phyloP scores from a whole-genome alignment of 2,329 filamentous ascomycete genomes.

The Ophiocordyceps robertsii region DNA sequence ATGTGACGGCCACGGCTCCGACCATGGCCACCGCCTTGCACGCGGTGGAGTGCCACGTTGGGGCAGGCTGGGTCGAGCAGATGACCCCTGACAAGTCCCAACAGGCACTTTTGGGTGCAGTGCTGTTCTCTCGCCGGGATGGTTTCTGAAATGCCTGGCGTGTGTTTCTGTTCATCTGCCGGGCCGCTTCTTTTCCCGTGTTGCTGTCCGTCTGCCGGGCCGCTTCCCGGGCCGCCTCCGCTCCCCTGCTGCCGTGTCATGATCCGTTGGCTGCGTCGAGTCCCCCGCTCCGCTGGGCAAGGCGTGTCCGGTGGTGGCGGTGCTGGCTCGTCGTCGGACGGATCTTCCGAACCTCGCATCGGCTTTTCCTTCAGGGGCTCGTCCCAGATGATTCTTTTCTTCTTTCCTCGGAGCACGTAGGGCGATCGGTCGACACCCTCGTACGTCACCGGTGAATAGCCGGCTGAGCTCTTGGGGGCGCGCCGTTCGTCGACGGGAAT shows the following conservation, averaged over 20 bases:
- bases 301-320: constrained; percentile 1
- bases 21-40: not conserved
- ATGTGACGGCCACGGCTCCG: too few relatives aligned
- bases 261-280: constrained; percentile 8
- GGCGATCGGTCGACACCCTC: constrained; percentile 8
- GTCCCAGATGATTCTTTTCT: too few relatives aligned
- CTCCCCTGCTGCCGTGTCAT: constrained; percentile 2
- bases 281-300: not conserved
- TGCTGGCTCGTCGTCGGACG: not conserved
- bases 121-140: constrained; percentile 8
- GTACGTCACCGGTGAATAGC: constrained; percentile 8
- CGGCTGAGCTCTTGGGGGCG: constrained; percentile 3
- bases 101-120: constrained; percentile 25
- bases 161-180: too few relatives aligned
- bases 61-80: constrained; percentile 21
- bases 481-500: constrained; percentile 7
- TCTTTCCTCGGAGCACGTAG: not conserved
- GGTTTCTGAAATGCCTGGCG: too few relatives aligned
- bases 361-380: not conserved
- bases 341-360: not conserved
- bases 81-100: constrained; percentile 16
- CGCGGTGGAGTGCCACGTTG: constrained; percentile 20
- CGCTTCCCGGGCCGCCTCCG: not conserved
- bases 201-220: too few relatives aligned
- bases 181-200: too few relatives aligned